Evolutionary conservation across 345 rosid genomes (phyloP), one percentile per base, ranked within the genome.

Genomic region (Psidium friedrichsthalianum): DNA sequence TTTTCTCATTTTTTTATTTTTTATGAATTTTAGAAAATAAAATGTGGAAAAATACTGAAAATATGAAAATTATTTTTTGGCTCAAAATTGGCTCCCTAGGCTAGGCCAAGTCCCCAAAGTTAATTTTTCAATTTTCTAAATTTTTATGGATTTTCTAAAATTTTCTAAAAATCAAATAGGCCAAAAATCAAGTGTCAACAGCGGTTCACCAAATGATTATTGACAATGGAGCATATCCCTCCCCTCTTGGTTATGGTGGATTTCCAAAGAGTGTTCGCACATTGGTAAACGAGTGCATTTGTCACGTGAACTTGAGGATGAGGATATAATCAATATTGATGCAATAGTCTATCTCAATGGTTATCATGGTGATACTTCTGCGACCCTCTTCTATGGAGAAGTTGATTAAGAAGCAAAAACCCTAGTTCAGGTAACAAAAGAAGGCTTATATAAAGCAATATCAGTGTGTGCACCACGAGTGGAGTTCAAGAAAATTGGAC

Each of bases 221-320:
- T 76, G 96, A 95, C 84, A 97, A 94, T 86, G 98, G 98, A 86
- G 99, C 98, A 6, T 97, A 97, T 91, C 99, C 98, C 20, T 97
- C 98, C 3, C 99, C 98, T 81, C 98, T 97, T 88, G 98, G 99
- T 32, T 97, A 97, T 90, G 98, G 98, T 64, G 97, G 98, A 76
- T 97, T 97, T 87, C 99, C 99, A 6, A 95, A 95, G 92, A 95
- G 99, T 92, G 99, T 95, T 15, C 95, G 99, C 87, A 97, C 99
- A 24, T 97, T 98, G 42, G 96, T 96, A 74, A 96, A 95, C 86
- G 98, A 96, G 89, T 96, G 99, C 82, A 96, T 96, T 88, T 97
- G 99, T 91, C 99, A 83, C 87, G 93, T 82, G 92, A 94, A 57
- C 97, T 97, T 74, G 98, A 95, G 99, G 98, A 96, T 88, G 98